phyloP scores from a whole-genome alignment of 805 yeast genomes.

The Wickerhamiella kurtzmanii region DNA sequence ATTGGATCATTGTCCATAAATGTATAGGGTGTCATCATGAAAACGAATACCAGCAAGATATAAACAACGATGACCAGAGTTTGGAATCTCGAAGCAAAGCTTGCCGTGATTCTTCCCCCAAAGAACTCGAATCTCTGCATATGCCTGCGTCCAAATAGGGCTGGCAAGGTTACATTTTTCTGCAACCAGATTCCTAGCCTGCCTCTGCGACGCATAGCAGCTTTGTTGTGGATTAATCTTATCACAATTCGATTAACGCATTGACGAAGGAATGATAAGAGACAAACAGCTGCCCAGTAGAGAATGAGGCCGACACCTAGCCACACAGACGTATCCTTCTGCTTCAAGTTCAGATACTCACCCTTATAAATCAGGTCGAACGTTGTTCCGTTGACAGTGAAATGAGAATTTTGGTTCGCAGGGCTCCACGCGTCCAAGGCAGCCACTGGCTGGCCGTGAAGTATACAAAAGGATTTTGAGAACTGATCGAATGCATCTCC shows the following conservation, averaged over 20 bases:
- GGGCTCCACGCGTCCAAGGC: slow-evolving; percentile 11
- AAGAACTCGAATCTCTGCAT: slow-evolving; percentile 18
- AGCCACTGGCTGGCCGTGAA: slow-evolving; percentile 10
- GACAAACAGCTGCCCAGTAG: slow-evolving; percentile 22
- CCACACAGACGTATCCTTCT: slow-evolving; percentile 23
- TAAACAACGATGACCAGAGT: slow-evolving; percentile 31
- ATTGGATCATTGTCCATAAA: slow-evolving; percentile 26
- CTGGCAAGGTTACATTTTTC: slow-evolving; percentile 27
- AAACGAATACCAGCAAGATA: slow-evolving; percentile 26
- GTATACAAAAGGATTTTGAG: slow-evolving; percentile 17
- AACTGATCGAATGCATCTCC: slow-evolving; percentile 26
- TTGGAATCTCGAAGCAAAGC: slow-evolving; percentile 44
- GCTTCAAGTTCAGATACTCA: slow-evolving; percentile 13
- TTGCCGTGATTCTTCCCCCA: slow-evolving; percentile 16
- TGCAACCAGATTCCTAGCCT: slow-evolving; percentile 16
- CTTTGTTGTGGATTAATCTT: slow-evolving; percentile 17
- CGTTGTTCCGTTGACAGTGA: slow-evolving; percentile 8
- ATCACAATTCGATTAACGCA: slow-evolving; percentile 7
- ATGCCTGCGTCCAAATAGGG: slow-evolving; percentile 25
- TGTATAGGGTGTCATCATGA: slow-evolving; percentile 23
- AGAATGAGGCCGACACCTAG: slow-evolving; percentile 22
- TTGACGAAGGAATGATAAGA: slow-evolving; percentile 3
- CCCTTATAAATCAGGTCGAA: slow-evolving; percentile 15
- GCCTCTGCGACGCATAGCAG: slow-evolving; percentile 17
- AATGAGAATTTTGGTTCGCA: slow-evolving; percentile 3